Percentiles rank a stretch among this genome's conserved stretches.
Evolutionary conservation across 2,329 filamentous ascomycete genomes (phyloP).

Genomic region (Venturiaceae sp.): DNA sequence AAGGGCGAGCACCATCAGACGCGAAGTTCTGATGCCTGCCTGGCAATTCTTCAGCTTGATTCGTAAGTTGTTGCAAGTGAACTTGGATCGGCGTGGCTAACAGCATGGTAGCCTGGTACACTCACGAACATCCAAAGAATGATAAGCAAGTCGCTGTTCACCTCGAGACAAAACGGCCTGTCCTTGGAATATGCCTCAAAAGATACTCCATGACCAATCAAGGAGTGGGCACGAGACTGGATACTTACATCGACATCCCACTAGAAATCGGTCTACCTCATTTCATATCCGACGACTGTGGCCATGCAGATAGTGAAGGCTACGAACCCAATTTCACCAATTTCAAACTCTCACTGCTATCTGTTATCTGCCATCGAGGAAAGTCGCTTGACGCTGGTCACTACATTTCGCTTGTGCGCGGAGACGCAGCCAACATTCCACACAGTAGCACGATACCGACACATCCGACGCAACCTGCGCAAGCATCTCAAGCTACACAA

Average conservation of each 20-base stretch:
- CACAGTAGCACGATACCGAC: slow-evolving; percentile 16
- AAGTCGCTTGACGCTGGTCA: slow-evolving; percentile 80
- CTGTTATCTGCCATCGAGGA: slow-evolving; percentile 85
- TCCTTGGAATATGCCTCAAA: slow-evolving; percentile 88
- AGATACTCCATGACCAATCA: slow-evolving; percentile 68
- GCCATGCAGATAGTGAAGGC: slow-evolving; percentile 44
- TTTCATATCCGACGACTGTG: slow-evolving; percentile 74
- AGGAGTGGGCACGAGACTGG: slow-evolving; percentile 60
- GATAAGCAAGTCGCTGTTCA: slow-evolving; percentile 82
- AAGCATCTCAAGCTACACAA: slow-evolving; percentile 15
- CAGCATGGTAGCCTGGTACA: slow-evolving; percentile 65
- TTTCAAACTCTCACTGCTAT: slow-evolving; percentile 87
- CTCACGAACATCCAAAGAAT: slow-evolving; percentile 50
- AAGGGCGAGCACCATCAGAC: slow-evolving; percentile 39
- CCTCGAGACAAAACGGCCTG: slow-evolving; percentile 71
- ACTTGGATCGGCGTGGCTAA: background rate
- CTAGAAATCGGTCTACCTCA: slow-evolving; percentile 74
- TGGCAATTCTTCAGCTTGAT: slow-evolving; percentile 97
- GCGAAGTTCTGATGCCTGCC: slow-evolving; percentile 88
- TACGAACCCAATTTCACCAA: slow-evolving; percentile 60
- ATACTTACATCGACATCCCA: slow-evolving; percentile 86
- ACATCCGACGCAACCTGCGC: slow-evolving; percentile 13
- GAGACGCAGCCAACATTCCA: slow-evolving; percentile 39
- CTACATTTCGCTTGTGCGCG: slow-evolving; percentile 78
- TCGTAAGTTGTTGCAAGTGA: slow-evolving; percentile 48